Evolutionary conservation across 345 rosid species (phyloP).

Genomic region (Murraya koenigii): DNA sequence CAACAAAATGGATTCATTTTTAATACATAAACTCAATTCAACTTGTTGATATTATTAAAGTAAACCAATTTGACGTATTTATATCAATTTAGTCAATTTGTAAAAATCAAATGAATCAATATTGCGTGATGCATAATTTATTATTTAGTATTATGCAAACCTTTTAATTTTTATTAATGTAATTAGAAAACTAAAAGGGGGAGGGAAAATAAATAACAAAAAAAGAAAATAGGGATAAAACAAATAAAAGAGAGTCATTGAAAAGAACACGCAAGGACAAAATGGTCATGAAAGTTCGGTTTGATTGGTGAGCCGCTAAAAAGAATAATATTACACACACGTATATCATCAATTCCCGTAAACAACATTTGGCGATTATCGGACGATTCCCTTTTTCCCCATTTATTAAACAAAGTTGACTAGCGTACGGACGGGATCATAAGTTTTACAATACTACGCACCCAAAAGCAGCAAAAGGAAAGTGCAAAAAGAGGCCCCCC

Average conservation of each 20-base stretch:
- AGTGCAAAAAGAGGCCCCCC: conserved; percentile 2
- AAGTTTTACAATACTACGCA: not conserved
- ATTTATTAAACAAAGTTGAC: not conserved
- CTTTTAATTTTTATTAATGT: no score
- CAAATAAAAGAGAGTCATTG: not conserved
- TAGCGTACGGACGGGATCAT: not conserved
- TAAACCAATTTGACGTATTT: not conserved
- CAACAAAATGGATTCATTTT: not conserved
- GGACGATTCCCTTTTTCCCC: not conserved
- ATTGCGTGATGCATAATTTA: no score
- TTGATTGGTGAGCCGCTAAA: conserved; percentile 30
- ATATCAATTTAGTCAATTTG: not conserved
- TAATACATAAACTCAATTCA: not conserved
- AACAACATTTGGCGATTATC: not conserved
- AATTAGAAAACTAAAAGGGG: no score
- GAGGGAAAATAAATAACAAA: no score
- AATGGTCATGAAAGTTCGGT: conserved; percentile 25
- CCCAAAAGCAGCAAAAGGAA: not conserved
- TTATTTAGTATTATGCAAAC: no score
- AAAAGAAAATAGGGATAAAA: no score
- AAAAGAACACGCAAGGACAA: conserved; percentile 17
- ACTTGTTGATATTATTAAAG: not conserved
- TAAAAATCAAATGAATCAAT: not conserved
- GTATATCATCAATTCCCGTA: not conserved
- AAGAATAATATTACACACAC: not conserved